These are phyloP conservation scores for Kluyveromyces sp. DNA, from an alignment of 1,139 yeast species.

Conservation along the genomic window DNA sequence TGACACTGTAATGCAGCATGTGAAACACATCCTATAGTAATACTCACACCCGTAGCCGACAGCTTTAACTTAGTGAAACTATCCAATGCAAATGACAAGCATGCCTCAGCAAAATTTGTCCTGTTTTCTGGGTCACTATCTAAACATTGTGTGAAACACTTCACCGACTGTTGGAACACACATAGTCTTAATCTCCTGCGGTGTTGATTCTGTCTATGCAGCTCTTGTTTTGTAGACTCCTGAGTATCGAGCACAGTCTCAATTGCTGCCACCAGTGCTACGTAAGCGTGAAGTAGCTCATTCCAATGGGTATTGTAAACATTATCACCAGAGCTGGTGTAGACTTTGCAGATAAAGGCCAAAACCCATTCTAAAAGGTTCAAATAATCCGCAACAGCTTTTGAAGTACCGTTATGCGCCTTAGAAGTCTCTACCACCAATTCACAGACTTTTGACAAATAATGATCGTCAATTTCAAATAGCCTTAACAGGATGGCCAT, in stretches of 20 bases:
- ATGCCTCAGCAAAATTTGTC: slow-evolving; percentile 8
- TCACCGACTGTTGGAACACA: slow-evolving; percentile 36
- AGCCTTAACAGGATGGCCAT: slow-evolving; percentile 36
- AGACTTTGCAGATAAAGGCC: slow-evolving; percentile 17
- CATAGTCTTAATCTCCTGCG: slow-evolving; percentile 43
- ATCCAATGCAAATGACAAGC: slow-evolving; percentile 13
- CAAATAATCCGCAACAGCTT: slow-evolving; percentile 26
- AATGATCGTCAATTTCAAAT: slow-evolving; percentile 32
- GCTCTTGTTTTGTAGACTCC: slow-evolving; percentile 18
- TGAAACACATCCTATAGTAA: slow-evolving; percentile 39
- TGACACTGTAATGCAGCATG: slow-evolving; percentile 36
- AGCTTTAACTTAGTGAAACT: slow-evolving; percentile 17
- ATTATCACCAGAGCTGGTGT: background rate
- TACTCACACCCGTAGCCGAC: slow-evolving; percentile 29
- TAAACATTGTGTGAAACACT: slow-evolving; percentile 22
- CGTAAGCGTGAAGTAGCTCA: slow-evolving; percentile 11
- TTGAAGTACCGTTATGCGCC: slow-evolving; percentile 20
- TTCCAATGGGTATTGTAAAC: slow-evolving; percentile 8
- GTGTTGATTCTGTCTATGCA: slow-evolving; percentile 35
- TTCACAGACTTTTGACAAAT: slow-evolving; percentile 35
- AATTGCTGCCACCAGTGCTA: slow-evolving; percentile 22
- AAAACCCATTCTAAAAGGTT: slow-evolving; percentile 29
- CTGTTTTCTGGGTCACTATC: slow-evolving; percentile 10
- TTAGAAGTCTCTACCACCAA: slow-evolving; percentile 35
- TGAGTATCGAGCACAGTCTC: slow-evolving; percentile 24